Conservation (phyloP, 306 rosid species). For the Vigna nakashimae region DNA sequence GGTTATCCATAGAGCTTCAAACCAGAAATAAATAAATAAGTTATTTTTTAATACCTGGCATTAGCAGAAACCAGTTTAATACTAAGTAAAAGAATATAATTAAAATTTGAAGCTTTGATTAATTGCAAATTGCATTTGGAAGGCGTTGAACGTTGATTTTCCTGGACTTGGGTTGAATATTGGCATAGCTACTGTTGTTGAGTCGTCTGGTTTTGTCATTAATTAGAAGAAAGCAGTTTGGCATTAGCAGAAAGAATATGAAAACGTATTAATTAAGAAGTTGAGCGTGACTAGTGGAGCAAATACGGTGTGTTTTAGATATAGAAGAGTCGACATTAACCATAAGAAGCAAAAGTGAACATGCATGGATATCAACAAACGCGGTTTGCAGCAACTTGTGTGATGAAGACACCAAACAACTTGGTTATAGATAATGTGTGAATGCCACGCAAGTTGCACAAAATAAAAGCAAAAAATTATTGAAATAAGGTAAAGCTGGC, state of each 20-base stretch:
- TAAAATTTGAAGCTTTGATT: not conserved
- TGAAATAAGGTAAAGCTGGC: not conserved
- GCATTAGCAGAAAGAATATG: not conserved
- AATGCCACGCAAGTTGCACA: constrained; percentile 28
- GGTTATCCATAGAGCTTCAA: not conserved
- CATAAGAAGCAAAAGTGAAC: not conserved
- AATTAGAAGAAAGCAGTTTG: not conserved
- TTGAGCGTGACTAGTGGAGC: constrained; percentile 1
- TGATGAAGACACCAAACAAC: not conserved
- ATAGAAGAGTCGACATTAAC: not conserved
- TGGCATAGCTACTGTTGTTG: not conserved
- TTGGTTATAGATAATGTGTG: not conserved
- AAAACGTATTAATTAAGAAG: not conserved
- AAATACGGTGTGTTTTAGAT: not conserved
- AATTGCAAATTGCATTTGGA: not conserved
- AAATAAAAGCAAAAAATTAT: not conserved
- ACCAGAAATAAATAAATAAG: not conserved
- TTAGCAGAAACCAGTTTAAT: constrained; percentile 1
- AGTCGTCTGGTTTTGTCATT: constrained; percentile 15
- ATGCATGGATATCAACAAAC: not conserved
- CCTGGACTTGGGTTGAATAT: constrained; percentile 24
- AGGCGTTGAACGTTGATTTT: not conserved
- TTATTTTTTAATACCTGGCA: not conserved
- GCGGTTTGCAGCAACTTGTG: constrained; percentile 24
- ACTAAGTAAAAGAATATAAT: not conserved